Percentiles rank a stretch among this genome's conserved stretches.
phyloP scores from a whole-genome alignment of 2,329 filamentous ascomycete genomes.

The Alternaria tenuissima region DNA sequence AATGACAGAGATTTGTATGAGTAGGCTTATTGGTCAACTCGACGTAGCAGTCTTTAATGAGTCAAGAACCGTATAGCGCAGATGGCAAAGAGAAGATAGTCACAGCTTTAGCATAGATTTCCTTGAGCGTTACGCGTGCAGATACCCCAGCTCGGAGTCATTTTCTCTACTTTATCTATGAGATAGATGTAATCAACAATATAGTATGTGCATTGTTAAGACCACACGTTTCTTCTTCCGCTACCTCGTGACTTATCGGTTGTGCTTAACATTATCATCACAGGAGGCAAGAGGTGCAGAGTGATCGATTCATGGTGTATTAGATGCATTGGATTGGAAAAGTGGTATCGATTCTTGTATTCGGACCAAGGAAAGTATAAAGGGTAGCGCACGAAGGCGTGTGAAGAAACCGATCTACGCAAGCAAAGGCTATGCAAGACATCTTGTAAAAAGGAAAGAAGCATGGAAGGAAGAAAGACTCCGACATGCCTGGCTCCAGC shows the following conservation, averaged over 20 bases:
- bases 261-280: background rate
- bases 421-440: background rate
- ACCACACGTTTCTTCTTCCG: background rate
- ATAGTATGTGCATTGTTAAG: background rate
- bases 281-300: background rate
- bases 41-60: background rate
- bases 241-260: background rate
- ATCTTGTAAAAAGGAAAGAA: too few relatives aligned
- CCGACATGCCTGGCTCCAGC: slow-evolving; percentile 14
- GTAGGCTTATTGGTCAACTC: slow-evolving; percentile 9
- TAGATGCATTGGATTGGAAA: background rate
- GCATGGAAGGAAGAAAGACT: background rate
- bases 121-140: slow-evolving; percentile 1
- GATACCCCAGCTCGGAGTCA: slow-evolving; percentile 7
- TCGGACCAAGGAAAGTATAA: background rate
- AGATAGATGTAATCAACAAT: background rate
- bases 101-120: background rate
- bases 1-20: slow-evolving; percentile 30
- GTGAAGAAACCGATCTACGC: background rate
- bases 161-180: background rate
- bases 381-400: background rate
- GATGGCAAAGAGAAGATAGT: background rate
- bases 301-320: background rate
- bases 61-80: background rate
- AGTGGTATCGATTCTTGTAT: background rate